A percentile compares a stretch with the other conserved stretches of the same genome.
phyloP scores from a whole-genome alignment of 2,329 filamentous ascomycete genomes.

The Colletotrichum abscissum region DNA sequence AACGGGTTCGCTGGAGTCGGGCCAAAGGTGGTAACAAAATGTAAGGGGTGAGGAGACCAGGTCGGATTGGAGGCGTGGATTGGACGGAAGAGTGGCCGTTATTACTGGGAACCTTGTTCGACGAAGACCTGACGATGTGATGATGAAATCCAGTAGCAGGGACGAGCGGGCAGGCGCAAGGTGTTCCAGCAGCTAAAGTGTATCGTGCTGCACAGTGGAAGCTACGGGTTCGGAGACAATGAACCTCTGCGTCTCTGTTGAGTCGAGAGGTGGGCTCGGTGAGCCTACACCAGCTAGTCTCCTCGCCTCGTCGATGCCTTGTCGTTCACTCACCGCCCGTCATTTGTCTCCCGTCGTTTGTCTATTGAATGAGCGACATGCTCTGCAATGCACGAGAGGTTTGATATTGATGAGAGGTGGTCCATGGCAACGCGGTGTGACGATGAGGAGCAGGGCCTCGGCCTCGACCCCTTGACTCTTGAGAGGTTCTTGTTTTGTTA shows the following conservation, averaged over 20 bases:
- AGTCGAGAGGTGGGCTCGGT: not conserved
- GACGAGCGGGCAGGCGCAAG: constrained; percentile 28
- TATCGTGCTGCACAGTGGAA: constrained; percentile 7
- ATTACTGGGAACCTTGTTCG: not conserved
- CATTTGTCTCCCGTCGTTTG: not conserved
- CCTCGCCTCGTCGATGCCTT: not conserved
- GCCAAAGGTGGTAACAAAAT: constrained; percentile 8
- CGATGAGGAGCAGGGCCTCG: not conserved
- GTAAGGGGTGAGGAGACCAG: constrained; percentile 11
- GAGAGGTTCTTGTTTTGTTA: not conserved
- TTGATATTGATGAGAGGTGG: constrained; percentile 15
- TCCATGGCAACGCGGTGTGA: constrained; percentile 2
- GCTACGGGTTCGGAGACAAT: not conserved
- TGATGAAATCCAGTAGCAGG: constrained; percentile 21
- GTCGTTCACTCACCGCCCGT: not conserved
- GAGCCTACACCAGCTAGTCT: not conserved
- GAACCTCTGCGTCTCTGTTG: not conserved
- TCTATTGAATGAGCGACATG: not conserved
- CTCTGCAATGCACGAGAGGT: not conserved
- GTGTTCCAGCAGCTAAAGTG: constrained; percentile 22
- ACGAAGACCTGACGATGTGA: constrained; percentile 4
- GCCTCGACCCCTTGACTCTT: not conserved
- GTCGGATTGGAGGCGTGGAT: not conserved
- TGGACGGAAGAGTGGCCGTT: not conserved
- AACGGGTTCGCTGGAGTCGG: constrained; percentile 23